These are phyloP conservation scores for Xylariaceae sp. DNA, from an alignment of 2,329 filamentous ascomycete species.

Conservation along the genomic window DNA sequence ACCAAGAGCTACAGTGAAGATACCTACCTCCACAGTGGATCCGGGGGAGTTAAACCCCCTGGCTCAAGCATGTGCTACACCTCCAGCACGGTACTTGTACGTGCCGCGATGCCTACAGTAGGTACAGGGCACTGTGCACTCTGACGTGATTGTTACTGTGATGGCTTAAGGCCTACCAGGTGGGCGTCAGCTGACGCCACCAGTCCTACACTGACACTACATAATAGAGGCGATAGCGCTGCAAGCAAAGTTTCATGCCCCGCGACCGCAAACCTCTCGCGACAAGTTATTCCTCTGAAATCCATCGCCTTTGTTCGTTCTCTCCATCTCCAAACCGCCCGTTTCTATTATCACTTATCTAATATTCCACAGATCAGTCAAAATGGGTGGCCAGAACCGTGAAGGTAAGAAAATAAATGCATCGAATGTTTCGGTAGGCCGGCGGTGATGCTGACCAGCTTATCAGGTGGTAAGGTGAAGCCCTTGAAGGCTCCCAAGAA, in stretches of 20 bases:
- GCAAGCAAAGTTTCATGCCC: conserved; percentile 16
- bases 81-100: not conserved
- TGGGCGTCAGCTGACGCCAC: not conserved
- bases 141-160: too few species aligned
- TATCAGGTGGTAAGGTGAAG: conserved; percentile 72
- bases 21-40: not conserved
- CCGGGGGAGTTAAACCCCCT: not conserved
- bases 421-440: not conserved
- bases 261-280: conserved; percentile 20
- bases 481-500: conserved; percentile 88
- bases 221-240: not conserved
- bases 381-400: conserved; percentile 63
- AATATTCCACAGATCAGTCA: conserved; percentile 21
- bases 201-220: not conserved
- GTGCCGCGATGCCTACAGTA: not conserved
- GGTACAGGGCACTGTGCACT: not conserved
- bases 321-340: conserved; percentile 1
- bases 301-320: not conserved
- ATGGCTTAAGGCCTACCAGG: not conserved
- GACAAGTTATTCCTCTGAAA: not conserved
- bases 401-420: conserved; percentile 46
- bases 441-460: conserved; percentile 9
- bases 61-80: too few species aligned
- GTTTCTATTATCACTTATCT: not conserved
- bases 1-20: not conserved